Percentiles rank a stretch among this genome's conserved stretches.
phyloP scores from a whole-genome alignment of 257 asterid species.

The Solanum sitiens region DNA sequence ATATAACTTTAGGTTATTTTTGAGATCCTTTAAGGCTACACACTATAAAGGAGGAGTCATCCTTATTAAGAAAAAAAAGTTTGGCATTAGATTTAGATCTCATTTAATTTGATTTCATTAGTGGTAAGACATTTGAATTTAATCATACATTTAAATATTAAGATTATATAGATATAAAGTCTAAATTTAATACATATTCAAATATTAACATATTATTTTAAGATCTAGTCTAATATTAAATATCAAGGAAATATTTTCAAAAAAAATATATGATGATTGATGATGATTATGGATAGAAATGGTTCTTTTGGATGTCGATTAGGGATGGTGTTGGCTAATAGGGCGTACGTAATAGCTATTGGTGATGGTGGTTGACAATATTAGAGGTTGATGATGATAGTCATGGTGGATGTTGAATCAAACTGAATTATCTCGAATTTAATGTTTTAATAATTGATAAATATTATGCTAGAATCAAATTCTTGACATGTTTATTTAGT shows the following conservation, averaged over 20 bases:
- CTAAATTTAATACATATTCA: neutral
- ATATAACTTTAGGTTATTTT: neutral
- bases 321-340: neutral
- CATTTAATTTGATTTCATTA: neutral
- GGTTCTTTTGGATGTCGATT: neutral
- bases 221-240: neutral
- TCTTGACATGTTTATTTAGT: neutral
- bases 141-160: neutral
- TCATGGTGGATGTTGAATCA: neutral
- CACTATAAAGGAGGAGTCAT: neutral
- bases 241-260: no score
- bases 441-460: neutral
- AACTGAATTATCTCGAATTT: neutral
- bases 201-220: neutral
- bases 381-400: neutral
- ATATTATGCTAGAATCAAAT: neutral
- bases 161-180: neutral
- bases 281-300: neutral
- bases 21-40: neutral
- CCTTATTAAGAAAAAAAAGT: neutral
- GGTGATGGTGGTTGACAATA: neutral
- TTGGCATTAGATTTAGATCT: neutral
- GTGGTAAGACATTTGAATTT: neutral
- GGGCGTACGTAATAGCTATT: neutral
- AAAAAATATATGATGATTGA: neutral